phyloP scores from a whole-genome alignment of 768 basidiomycete species.

The Boletus speciosus region DNA sequence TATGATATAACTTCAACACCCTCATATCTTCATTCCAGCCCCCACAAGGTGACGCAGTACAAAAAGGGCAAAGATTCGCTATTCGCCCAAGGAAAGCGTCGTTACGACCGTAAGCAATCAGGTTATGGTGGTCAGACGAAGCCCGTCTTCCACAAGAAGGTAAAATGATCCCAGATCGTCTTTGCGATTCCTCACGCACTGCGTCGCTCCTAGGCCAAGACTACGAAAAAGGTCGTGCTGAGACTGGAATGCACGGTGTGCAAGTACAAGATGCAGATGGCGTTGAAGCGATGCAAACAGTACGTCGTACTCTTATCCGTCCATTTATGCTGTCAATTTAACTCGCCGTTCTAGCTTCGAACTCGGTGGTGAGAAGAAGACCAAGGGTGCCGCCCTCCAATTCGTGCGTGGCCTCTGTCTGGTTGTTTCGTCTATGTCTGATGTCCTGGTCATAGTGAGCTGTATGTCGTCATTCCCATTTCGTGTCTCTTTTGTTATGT shows the following conservation, averaged over 20 bases:
- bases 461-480: slow-evolving; percentile 11
- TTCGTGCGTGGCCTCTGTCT: slow-evolving; percentile 61
- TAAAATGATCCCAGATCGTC: neutral
- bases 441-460: slow-evolving; percentile 19
- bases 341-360: slow-evolving; percentile 67
- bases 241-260: slow-evolving; percentile 96
- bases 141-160: slow-evolving; percentile 99
- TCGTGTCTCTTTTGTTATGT: slow-evolving; percentile 23
- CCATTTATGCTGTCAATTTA: neutral
- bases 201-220: slow-evolving; percentile 69
- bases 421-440: neutral
- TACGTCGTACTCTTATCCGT: slow-evolving; percentile 39
- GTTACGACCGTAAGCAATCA: slow-evolving; percentile 98
- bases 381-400: slow-evolving; percentile 91
- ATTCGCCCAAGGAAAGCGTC: slow-evolving; percentile 98
- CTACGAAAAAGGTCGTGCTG: slow-evolving; percentile 99
- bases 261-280: slow-evolving; percentile 97
- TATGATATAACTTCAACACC: neutral
- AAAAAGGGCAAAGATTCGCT: slow-evolving; percentile 99
- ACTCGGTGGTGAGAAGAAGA: slow-evolving; percentile 99
- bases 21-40: slow-evolving; percentile 44
- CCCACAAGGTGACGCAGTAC: slow-evolving; percentile 99
- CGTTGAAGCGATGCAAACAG: slow-evolving; percentile 99
- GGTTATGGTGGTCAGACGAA: slow-evolving; percentile 99
- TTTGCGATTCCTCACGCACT: neutral